Evolutionary conservation across 108 stramenopile genomes (phyloP), one percentile per base, ranked within the genome.

Genomic region (Skeletonema tropicum): DNA sequence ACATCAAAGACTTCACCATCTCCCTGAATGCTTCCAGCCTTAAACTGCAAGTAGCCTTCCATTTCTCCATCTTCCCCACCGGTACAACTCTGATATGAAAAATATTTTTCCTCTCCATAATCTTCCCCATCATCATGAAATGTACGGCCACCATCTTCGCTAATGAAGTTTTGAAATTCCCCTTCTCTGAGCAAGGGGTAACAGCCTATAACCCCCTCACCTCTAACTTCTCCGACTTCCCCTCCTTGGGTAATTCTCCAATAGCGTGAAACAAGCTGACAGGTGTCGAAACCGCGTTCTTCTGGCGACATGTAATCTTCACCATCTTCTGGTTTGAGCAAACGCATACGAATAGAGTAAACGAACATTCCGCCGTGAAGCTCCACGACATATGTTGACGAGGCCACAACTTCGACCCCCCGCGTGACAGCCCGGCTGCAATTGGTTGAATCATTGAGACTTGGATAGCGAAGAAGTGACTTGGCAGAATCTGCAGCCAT

Each of bases 391-490:
- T 66, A 83, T 25, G 82, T 71, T 12, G 84, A 67, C 13, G 86
- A 87, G 29, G 82, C 86, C 61, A 89, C 64, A 36, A 87, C 79
- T 57, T 89, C 88, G 9, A 89, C 64, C 5, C 88, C 88, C 26
- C 78, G 49, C 2, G 88, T 87, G 8, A 89, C 86, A 58, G 85
- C 77, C 12, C 78, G 78, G 42, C 85, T 87, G 8, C 76, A 77
- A 49, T 58, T 15, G 12, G 30, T 14, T 17, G 74, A 30, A 59
- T 62, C 70, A 49, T 11, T 36, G 11, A 48, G 33, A 31, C 60
- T 19, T 35, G 74, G 76, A 57, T 62, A 74, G 58, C 62, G 75
- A 13, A 76, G 71, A 52, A 73, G 66, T 10, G 61, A 79, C 55
- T 57, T 10, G 65, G 57, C 33, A 52, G 36, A 32, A 66, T 77